Conservation (phyloP, 345 rosid species). For the Eucalyptus camaldulensis region DNA sequence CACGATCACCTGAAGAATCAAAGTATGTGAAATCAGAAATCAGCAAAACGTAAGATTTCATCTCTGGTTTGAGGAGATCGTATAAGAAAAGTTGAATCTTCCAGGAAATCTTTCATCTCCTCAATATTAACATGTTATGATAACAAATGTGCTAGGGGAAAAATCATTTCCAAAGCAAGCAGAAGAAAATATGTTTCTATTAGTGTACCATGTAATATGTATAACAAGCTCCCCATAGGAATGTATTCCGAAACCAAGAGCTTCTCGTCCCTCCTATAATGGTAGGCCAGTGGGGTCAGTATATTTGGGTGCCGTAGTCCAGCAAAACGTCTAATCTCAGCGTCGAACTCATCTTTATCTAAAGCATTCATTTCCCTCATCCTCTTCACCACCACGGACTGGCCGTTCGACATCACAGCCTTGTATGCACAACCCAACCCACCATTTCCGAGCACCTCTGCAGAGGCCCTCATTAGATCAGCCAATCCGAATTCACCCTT, state of each 20-base stretch:
- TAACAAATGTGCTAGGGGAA: background rate
- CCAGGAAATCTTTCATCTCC: background rate
- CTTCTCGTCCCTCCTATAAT: constrained; percentile 67
- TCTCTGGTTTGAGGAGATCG: background rate
- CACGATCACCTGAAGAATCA: constrained; percentile 4
- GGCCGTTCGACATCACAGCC: constrained; percentile 38
- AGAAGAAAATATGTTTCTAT: background rate
- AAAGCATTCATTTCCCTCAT: constrained; percentile 49
- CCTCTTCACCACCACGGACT: constrained; percentile 57
- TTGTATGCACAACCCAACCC: constrained; percentile 52
- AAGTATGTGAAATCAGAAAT: background rate
- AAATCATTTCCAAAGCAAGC: background rate
- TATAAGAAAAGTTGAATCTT: background rate
- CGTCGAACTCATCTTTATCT: constrained; percentile 35
- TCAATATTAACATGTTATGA: background rate
- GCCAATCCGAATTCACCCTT: constrained; percentile 50
- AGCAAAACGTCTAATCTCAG: constrained; percentile 37
- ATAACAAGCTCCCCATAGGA: constrained; percentile 57
- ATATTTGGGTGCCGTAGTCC: constrained; percentile 36
- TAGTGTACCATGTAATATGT: constrained; percentile 39
- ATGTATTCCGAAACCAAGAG: constrained; percentile 43
- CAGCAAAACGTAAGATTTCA: background rate
- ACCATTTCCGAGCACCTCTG: constrained; percentile 70
- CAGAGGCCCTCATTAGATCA: constrained; percentile 74
- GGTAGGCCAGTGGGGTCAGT: constrained; percentile 63